These are phyloP conservation scores for Pelargonium cotyledonis DNA, from an alignment of 441 rosid genomes.

Conservation along the genomic window DNA sequence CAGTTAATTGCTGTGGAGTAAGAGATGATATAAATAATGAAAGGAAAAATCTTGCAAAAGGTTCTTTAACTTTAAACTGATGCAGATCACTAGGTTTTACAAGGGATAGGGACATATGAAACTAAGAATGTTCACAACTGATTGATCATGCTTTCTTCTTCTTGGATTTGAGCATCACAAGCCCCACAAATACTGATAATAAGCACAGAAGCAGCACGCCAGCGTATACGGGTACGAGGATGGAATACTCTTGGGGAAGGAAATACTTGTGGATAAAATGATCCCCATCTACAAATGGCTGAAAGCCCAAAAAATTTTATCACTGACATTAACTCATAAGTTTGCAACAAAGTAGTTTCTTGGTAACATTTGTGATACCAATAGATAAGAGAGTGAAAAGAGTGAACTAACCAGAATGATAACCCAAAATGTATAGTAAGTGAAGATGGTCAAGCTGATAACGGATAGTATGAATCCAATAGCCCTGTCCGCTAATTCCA, in stretches of 20 bases:
- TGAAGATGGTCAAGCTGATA: constrained; percentile 70
- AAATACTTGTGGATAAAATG: constrained; percentile 87
- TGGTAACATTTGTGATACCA: neutral
- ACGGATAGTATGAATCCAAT: constrained; percentile 62
- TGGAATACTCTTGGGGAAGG: constrained; percentile 77
- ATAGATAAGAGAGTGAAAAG: constrained; percentile 1
- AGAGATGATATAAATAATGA: no score
- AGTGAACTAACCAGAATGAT: constrained; percentile 53
- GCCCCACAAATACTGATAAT: constrained; percentile 61
- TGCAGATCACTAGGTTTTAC: no score
- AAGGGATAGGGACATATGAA: no score
- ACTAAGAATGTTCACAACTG: no score
- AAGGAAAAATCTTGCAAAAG: no score
- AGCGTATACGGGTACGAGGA: constrained; percentile 66
- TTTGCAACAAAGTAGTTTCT: neutral
- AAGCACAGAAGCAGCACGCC: constrained; percentile 67
- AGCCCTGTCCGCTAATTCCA: constrained; percentile 76
- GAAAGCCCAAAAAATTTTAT: constrained; percentile 23
- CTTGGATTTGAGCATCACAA: constrained; percentile 75
- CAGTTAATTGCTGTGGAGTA: no score
- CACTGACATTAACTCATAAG: constrained; percentile 1
- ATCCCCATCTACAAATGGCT: constrained; percentile 86
- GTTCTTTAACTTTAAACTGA: no score
- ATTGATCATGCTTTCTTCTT: constrained; percentile 53
- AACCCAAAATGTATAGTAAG: constrained; percentile 89